Evolutionary conservation across 805 yeast genomes (phyloP).

Genomic region (Lachancea dasiensis): DNA sequence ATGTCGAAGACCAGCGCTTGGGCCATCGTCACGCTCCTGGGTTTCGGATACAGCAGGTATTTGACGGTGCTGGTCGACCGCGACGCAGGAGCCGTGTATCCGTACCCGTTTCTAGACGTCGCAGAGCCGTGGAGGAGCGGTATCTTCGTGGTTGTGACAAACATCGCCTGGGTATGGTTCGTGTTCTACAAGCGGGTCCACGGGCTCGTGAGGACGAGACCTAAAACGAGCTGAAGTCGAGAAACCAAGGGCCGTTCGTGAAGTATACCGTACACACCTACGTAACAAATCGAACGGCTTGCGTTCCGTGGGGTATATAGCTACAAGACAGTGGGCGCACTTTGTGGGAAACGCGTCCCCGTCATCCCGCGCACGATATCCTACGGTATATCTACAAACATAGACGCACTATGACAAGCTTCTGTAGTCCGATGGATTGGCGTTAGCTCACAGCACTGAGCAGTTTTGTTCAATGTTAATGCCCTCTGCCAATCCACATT

Average conservation of each 20-base stretch:
- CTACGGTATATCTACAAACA: too few species aligned
- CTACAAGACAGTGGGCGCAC: too few species aligned
- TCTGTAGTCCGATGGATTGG: too few species aligned
- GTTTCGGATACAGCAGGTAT: slow-evolving; percentile 48
- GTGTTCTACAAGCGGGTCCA: slow-evolving; percentile 29
- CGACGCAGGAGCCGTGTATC: slow-evolving; percentile 46
- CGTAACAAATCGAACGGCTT: too few species aligned
- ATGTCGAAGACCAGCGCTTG: slow-evolving; percentile 37
- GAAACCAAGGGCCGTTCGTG: too few species aligned
- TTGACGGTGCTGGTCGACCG: slow-evolving; percentile 44
- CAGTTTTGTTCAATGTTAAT: too few species aligned
- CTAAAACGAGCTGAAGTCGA: neutral
- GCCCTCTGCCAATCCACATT: neutral
- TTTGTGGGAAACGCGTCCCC: too few species aligned
- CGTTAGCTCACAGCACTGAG: too few species aligned
- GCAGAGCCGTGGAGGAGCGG: slow-evolving; percentile 38
- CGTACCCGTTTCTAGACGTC: slow-evolving; percentile 64
- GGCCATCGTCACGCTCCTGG: slow-evolving; percentile 29
- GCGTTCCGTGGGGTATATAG: too few species aligned
- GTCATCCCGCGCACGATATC: too few species aligned
- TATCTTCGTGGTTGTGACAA: slow-evolving; percentile 44
- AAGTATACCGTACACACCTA: too few species aligned
- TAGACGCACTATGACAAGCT: too few species aligned
- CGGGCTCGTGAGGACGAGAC: slow-evolving; percentile 3
- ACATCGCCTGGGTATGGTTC: slow-evolving; percentile 34